phyloP scores from a whole-genome alignment of 306 rosid genomes.

The Argentina anserina region DNA sequence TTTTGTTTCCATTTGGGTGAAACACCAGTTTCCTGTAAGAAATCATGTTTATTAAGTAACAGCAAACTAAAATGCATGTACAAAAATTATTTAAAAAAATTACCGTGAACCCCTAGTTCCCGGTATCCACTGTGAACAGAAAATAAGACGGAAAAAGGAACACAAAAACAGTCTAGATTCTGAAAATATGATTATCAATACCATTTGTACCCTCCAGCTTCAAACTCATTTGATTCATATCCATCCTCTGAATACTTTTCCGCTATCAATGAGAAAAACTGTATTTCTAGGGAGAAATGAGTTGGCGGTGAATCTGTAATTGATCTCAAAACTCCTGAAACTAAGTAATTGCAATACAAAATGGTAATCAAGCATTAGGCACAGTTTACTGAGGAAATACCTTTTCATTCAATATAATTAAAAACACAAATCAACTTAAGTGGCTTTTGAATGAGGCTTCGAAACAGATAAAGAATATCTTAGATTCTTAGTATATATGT shows the following conservation, averaged over 20 bases:
- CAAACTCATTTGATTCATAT: constrained; percentile 48
- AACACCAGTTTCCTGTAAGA: too few species aligned
- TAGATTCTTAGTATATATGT: too few species aligned
- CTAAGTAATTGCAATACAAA: not conserved
- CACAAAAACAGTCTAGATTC: not conserved
- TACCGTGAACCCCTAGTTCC: not conserved
- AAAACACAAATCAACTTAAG: too few species aligned
- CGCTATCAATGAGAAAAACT: constrained; percentile 41
- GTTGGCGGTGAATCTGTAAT: constrained; percentile 38
- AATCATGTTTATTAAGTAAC: too few species aligned
- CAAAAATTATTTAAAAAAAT: not conserved
- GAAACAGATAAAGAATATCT: not conserved
- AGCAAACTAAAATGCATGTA: too few species aligned
- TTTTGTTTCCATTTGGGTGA: constrained; percentile 49
- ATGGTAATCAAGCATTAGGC: not conserved
- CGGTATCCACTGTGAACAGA: not conserved
- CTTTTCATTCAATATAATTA: not conserved
- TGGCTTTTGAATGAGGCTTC: too few species aligned
- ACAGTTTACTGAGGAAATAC: not conserved
- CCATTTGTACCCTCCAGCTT: constrained; percentile 75
- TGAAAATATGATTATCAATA: constrained; percentile 12
- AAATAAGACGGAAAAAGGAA: not conserved
- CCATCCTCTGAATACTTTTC: constrained; percentile 28
- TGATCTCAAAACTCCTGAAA: constrained; percentile 37
- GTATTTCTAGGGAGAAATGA: constrained; percentile 44